Evolutionary conservation across 2,329 filamentous ascomycete genomes (phyloP), one percentile per base, ranked within the genome.

Genomic region (Ophiosphaerella korrae): DNA sequence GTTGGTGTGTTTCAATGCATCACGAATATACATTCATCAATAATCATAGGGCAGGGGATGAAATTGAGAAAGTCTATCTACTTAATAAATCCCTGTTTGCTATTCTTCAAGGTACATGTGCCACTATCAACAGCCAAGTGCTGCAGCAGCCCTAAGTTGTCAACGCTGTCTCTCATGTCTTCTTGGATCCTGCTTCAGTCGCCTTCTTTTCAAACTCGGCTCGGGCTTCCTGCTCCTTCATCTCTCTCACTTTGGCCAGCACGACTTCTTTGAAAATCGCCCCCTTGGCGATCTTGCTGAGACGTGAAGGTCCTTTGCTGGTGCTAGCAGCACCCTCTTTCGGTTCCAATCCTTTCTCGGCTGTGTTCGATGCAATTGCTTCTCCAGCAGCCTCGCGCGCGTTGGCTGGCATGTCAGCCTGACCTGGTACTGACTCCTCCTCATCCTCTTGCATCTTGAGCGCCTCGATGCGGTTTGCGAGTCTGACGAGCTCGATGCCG

Each of bases 221-320:
- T 29, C 84, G 84, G 70, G 92, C 87, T 70, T 96, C 88, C 65
- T 92, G 84, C 62, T 91, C 88, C 81, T 95, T 95, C 84, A 90
- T 89, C 75, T 96, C 92, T 53, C 88, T 85, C 39, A 96, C 91
- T 79, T 97, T 97, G 59, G 92, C 93, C 50, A 96, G 80, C 12
- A 97, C 93, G 11, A 97, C 90, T 74, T 97, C 93, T 64, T 90
- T 85, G 84, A 97, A 97, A 66, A 97, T 95, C 55, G 90, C 83
- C 41, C 82, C 82, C 63, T 84, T 84, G 31, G 85, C 85, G 57
- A 83, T 72, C 55, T 80, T 83, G 66, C 81, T 81, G 55, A 87
- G 70, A 58, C 81, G 81, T 38, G 78, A 62, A 26, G 66, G 65
- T 18, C 61, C 80, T 71, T 83, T 82, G 42, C 64, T 62, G 14